Evolutionary conservation across 2,329 filamentous ascomycete species (phyloP).

Genomic region (Colletotrichum phormii): DNA sequence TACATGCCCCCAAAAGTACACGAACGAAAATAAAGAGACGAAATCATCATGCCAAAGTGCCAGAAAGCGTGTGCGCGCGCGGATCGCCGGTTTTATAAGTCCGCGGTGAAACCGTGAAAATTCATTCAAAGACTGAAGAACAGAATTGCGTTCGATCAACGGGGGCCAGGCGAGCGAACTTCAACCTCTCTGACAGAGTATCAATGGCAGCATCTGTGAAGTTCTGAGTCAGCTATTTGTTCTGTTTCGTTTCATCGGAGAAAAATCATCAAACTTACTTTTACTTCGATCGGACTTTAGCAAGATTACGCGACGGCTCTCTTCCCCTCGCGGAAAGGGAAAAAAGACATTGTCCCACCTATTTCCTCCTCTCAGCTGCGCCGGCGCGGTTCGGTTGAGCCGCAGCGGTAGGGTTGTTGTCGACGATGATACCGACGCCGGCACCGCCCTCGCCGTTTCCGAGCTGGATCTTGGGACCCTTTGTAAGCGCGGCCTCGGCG

Average conservation of each 20-base stretch:
- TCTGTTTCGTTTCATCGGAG: not conserved
- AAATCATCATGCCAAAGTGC: conserved; percentile 17
- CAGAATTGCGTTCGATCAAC: conserved; percentile 29
- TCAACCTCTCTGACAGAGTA: conserved; percentile 35
- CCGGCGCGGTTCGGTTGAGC: conserved; percentile 40
- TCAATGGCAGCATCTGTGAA: conserved; percentile 28
- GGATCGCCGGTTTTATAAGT: conserved; percentile 12
- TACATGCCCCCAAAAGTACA: conserved; percentile 12
- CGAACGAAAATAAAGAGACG: not conserved
- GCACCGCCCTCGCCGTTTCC: conserved; percentile 52
- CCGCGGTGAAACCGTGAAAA: not conserved
- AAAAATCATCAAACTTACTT: conserved; percentile 6
- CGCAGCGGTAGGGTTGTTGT: conserved; percentile 44
- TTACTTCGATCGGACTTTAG: conserved; percentile 25
- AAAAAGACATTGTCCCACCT: not conserved
- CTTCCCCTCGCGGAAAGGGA: not conserved
- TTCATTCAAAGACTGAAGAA: conserved; percentile 15
- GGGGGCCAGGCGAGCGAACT: conserved; percentile 35
- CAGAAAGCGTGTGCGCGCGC: conserved; percentile 11
- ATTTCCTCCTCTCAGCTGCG: not conserved
- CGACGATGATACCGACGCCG: conserved; percentile 54
- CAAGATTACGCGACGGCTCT: conserved; percentile 24
- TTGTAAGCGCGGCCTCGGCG: conserved; percentile 52
- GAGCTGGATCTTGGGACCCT: conserved; percentile 52
- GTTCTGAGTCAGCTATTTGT: conserved; percentile 1